Conservation (phyloP, 108 stramenopile genomes). For the Skeletonema tropicum region DNA sequence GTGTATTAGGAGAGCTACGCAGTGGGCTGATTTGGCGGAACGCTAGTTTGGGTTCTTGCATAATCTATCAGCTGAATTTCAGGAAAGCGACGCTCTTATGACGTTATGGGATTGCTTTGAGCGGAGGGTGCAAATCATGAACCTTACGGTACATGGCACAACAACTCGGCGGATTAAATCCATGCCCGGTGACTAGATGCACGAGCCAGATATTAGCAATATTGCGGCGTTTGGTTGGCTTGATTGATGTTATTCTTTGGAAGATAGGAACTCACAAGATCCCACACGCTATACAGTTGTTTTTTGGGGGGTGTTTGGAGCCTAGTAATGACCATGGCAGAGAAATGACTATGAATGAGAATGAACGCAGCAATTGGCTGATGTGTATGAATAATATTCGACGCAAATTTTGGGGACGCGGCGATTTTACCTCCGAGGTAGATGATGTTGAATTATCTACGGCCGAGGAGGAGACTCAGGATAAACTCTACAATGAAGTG, state of each 20-base stretch:
- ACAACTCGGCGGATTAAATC: slow-evolving; percentile 40
- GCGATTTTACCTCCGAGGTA: not conserved
- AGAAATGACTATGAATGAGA: slow-evolving; percentile 35
- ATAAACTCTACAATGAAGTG: not conserved
- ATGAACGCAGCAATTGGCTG: not conserved
- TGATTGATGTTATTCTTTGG: slow-evolving; percentile 46
- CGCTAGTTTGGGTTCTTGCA: slow-evolving; percentile 49
- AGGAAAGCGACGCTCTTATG: slow-evolving; percentile 20
- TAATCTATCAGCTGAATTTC: slow-evolving; percentile 36
- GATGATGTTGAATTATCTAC: not conserved
- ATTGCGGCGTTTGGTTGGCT: slow-evolving; percentile 51
- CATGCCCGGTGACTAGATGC: slow-evolving; percentile 28
- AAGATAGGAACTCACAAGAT: slow-evolving; percentile 9
- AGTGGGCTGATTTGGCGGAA: slow-evolving; percentile 47
- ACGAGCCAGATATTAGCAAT: slow-evolving; percentile 49
- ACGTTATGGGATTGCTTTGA: slow-evolving; percentile 56
- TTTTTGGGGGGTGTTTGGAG: slow-evolving; percentile 40
- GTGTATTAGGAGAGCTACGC: slow-evolving; percentile 28
- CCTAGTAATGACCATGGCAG: slow-evolving; percentile 45
- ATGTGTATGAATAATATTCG: slow-evolving; percentile 19
- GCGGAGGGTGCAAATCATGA: slow-evolving; percentile 36
- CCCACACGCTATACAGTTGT: not conserved
- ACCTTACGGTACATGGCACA: slow-evolving; percentile 46
- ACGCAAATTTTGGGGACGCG: slow-evolving; percentile 10
- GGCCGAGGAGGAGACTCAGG: not conserved